phyloP scores from a whole-genome alignment of 768 basidiomycete genomes.

The Collybia nuda region DNA sequence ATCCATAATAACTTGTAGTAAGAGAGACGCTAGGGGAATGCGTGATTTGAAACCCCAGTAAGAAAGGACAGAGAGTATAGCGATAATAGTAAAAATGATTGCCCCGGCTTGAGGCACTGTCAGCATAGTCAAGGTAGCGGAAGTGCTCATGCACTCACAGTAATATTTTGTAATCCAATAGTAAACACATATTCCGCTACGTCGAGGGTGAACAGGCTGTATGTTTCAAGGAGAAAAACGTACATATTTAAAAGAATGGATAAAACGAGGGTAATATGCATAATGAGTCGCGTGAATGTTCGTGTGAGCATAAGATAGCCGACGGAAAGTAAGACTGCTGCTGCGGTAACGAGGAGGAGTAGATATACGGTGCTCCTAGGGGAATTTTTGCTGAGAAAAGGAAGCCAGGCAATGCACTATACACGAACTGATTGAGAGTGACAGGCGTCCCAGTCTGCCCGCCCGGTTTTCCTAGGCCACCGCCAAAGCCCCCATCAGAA shows the following conservation, averaged over 20 bases:
- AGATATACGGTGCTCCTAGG: conserved; percentile 72
- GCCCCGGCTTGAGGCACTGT: conserved; percentile 57
- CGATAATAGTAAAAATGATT: conserved; percentile 82
- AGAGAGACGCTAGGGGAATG: conserved; percentile 76
- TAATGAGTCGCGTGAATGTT: conserved; percentile 69
- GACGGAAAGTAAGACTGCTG: conserved; percentile 64
- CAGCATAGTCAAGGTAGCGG: conserved; percentile 4
- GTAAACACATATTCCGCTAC: conserved; percentile 71
- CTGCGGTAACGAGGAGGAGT: conserved; percentile 70
- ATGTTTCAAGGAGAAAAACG: conserved; percentile 19
- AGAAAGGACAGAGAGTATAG: conserved; percentile 68
- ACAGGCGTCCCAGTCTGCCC: conserved; percentile 52
- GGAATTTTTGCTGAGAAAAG: neutral
- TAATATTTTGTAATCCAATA: conserved; percentile 73
- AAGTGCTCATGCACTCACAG: conserved; percentile 39
- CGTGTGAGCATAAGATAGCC: conserved; percentile 71
- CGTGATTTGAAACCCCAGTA: conserved; percentile 73
- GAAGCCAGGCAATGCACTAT: neutral
- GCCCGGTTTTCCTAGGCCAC: conserved; percentile 66
- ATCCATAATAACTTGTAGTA: conserved; percentile 83
- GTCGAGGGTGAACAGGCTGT: conserved; percentile 1
- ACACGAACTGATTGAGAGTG: conserved; percentile 63
- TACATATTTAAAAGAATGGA: conserved; percentile 66
- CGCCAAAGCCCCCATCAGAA: conserved; percentile 64
- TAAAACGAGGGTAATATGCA: conserved; percentile 73